A percentile compares a stretch with the other conserved stretches of the same genome.
Evolutionary conservation across 352 stramenopile species (phyloP).

Genomic region (Pythium diclinum): DNA sequence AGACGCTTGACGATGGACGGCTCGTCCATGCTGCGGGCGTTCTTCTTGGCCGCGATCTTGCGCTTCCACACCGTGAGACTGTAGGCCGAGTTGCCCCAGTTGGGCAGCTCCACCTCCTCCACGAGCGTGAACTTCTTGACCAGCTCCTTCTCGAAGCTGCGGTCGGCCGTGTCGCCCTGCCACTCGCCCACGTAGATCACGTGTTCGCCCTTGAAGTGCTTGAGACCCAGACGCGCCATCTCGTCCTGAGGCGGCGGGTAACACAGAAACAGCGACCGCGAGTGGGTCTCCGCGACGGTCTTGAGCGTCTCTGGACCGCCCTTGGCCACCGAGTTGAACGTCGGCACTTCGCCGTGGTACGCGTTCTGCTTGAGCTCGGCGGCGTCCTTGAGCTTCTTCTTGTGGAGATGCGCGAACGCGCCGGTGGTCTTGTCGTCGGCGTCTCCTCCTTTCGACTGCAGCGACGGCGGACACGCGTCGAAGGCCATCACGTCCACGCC

Average conservation of each 20-base stretch:
- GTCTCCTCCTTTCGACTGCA: slow-evolving; percentile 1
- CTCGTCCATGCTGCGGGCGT: slow-evolving; percentile 14
- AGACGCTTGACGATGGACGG: slow-evolving; percentile 22
- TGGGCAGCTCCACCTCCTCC: slow-evolving; percentile 58
- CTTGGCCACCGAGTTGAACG: slow-evolving; percentile 55
- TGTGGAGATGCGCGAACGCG: slow-evolving; percentile 21
- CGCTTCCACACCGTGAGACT: slow-evolving; percentile 69
- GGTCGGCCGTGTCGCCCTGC: slow-evolving; percentile 73
- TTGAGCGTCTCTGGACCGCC: slow-evolving; percentile 57
- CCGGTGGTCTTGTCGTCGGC: slow-evolving; percentile 5
- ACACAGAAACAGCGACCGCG: slow-evolving; percentile 62
- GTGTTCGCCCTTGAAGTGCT: slow-evolving; percentile 58
- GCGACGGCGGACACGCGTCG: slow-evolving; percentile 50
- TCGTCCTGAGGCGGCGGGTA: slow-evolving; percentile 61
- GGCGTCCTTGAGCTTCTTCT: slow-evolving; percentile 17
- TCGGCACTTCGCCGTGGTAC: slow-evolving; percentile 63
- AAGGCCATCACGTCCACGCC: slow-evolving; percentile 79
- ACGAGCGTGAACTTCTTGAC: slow-evolving; percentile 48
- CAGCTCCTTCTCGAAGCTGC: slow-evolving; percentile 62
- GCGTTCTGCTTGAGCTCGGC: slow-evolving; percentile 36
- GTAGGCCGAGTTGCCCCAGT: slow-evolving; percentile 80
- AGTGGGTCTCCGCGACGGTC: slow-evolving; percentile 32
- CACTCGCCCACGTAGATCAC: slow-evolving; percentile 77
- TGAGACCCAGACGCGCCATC: slow-evolving; percentile 58
- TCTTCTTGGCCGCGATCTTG: slow-evolving; percentile 18